Evolutionary conservation across 352 stramenopile species (phyloP).

Genomic region (Peronosclerospora sorghi): DNA sequence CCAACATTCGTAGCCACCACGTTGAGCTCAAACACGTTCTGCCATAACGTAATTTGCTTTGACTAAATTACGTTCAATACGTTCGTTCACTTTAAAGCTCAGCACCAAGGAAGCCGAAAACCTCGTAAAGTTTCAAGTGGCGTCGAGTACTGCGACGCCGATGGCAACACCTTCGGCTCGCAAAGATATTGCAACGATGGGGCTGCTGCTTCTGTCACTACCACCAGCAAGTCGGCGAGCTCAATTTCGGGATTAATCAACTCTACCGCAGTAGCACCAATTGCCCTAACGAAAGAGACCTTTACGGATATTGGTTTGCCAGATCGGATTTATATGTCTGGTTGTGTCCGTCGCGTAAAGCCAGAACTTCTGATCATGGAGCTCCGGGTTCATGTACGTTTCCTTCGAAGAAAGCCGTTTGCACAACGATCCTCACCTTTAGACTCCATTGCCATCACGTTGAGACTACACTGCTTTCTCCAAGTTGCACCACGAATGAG

Average conservation of each 20-base stretch:
- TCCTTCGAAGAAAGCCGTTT: constrained; percentile 20
- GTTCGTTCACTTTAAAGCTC: constrained; percentile 71
- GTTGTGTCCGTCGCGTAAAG: constrained; percentile 84
- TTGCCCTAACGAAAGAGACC: constrained; percentile 92
- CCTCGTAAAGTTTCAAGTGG: constrained; percentile 70
- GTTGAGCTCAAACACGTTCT: constrained; percentile 92
- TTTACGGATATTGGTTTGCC: constrained; percentile 66
- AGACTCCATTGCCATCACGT: constrained; percentile 39
- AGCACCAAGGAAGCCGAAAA: constrained; percentile 73
- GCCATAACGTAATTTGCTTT: constrained; percentile 72
- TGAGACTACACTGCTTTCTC: constrained; percentile 7
- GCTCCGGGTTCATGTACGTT: constrained; percentile 34
- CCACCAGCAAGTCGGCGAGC: constrained; percentile 79
- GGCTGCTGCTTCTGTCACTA: constrained; percentile 92
- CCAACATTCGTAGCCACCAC: constrained; percentile 76
- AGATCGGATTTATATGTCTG: constrained; percentile 87
- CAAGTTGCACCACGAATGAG: constrained; percentile 1
- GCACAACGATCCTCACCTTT: constrained; percentile 21
- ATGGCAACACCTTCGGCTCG: constrained; percentile 73
- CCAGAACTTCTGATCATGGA: constrained; percentile 53
- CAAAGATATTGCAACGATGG: constrained; percentile 87
- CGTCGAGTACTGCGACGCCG: constrained; percentile 52
- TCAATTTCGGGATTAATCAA: constrained; percentile 73
- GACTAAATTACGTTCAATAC: constrained; percentile 79
- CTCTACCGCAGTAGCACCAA: constrained; percentile 89